phyloP scores from a whole-genome alignment of 495 filamentous ascomycete species.

The Rhypophila decipiens region DNA sequence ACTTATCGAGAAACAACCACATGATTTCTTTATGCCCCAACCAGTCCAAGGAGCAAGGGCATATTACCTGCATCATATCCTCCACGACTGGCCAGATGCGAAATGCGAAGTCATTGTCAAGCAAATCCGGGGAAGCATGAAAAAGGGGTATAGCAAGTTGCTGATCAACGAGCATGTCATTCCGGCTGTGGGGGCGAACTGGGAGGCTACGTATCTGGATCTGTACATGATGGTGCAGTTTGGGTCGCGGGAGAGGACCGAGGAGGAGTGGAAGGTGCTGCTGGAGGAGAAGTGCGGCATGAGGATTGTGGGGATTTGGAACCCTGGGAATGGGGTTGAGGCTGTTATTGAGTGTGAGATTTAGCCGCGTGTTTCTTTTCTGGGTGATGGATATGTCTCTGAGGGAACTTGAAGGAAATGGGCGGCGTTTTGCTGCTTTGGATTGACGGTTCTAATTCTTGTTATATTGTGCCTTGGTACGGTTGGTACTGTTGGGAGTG shows the following conservation, averaged over 20 bases:
- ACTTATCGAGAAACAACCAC: constrained; percentile 22
- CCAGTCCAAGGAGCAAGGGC: constrained; percentile 37
- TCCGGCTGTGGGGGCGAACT: constrained; percentile 30
- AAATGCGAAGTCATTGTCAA: constrained; percentile 30
- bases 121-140: constrained; percentile 32
- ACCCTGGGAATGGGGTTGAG: constrained; percentile 25
- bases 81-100: constrained; percentile 46
- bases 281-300: constrained; percentile 28
- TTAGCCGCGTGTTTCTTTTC: too few species aligned
- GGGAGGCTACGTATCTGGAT: constrained; percentile 37
- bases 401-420: too few species aligned
- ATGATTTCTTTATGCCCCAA: constrained; percentile 35
- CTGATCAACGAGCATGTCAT: constrained; percentile 51
- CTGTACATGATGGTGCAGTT: constrained; percentile 21
- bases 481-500: too few species aligned
- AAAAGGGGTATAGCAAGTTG: constrained; percentile 39
- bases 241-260: constrained; percentile 21
- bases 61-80: constrained; percentile 40
- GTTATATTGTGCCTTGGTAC: too few species aligned
- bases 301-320: constrained; percentile 31
- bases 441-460: too few species aligned
- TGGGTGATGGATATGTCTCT: too few species aligned
- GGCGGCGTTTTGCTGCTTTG: too few species aligned
- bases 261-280: constrained; percentile 17
- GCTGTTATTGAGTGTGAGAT: constrained; percentile 39